Evolutionary conservation across 2,329 filamentous ascomycete genomes (phyloP).

Genomic region (Esteya vermicola): DNA sequence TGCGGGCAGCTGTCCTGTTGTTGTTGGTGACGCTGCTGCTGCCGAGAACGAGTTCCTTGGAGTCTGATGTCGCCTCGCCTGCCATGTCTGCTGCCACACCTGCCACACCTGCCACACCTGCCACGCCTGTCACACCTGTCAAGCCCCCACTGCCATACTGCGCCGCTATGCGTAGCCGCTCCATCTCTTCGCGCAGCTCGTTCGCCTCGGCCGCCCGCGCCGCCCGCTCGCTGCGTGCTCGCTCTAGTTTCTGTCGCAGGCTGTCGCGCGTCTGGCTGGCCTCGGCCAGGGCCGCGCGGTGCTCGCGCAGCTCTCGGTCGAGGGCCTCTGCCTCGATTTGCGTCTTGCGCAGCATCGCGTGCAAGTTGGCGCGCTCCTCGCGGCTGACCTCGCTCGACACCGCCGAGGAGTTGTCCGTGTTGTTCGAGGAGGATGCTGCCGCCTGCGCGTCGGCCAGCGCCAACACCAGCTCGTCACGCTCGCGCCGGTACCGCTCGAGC

Average conservation of each 20-base stretch:
- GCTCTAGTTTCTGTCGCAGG: constrained; percentile 53
- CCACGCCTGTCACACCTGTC: too few species aligned
- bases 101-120: too few species aligned
- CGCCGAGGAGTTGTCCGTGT: constrained; percentile 8
- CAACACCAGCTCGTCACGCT: constrained; percentile 25
- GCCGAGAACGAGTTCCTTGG: constrained; percentile 8
- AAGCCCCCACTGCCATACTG: too few species aligned
- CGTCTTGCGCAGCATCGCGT: constrained; percentile 44
- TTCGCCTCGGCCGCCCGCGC: constrained; percentile 38
- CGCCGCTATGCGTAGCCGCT: constrained; percentile 10
- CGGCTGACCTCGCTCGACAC: constrained; percentile 24
- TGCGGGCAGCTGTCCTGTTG: constrained; percentile 18
- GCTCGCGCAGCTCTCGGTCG: constrained; percentile 57
- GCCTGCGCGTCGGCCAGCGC: constrained; percentile 18
- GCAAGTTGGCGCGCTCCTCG: constrained; percentile 44
- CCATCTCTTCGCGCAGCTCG: constrained; percentile 38
- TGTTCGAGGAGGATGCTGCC: too few species aligned
- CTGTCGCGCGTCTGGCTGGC: constrained; percentile 41
- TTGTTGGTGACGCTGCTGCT: too few species aligned
- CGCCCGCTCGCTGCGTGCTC: constrained; percentile 51
- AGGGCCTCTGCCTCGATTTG: constrained; percentile 53
- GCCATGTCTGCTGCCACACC: not conserved
- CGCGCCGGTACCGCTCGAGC: constrained; percentile 35
- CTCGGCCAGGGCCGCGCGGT: constrained; percentile 49
- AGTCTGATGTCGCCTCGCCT: constrained; percentile 1